Evolutionary conservation across 1,284 basidiomycete genomes (phyloP).

Genomic region (Filobasidium uniguttulatum): DNA sequence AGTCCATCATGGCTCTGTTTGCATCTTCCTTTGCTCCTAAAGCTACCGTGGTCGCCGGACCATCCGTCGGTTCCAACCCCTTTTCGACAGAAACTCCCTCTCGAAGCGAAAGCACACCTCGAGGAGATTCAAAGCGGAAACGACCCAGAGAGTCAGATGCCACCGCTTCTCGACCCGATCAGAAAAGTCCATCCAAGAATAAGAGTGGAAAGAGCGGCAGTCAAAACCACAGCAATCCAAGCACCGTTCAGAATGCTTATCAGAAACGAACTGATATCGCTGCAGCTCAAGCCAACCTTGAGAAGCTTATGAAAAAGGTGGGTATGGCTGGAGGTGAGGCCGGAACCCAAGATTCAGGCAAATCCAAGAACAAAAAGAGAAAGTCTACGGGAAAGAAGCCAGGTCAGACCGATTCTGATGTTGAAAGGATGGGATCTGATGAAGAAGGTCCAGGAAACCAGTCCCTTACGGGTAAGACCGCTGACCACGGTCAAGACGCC

Average conservation of each 20-base stretch:
- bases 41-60: background rate
- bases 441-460: no score
- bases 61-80: slow-evolving; percentile 10
- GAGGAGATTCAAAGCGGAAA: background rate
- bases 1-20: slow-evolving; percentile 12
- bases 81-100: slow-evolving; percentile 1
- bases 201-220: slow-evolving; percentile 5
- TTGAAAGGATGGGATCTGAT: no score
- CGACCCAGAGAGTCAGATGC: slow-evolving; percentile 47
- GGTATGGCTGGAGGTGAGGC: slow-evolving; percentile 23
- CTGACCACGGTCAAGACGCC: no score
- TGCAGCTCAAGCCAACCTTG: slow-evolving; percentile 50
- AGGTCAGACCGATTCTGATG: no score
- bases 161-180: slow-evolving; percentile 36
- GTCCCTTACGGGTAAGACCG: no score
- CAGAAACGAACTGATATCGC: slow-evolving; percentile 24
- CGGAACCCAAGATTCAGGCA: slow-evolving; percentile 2
- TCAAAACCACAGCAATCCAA: slow-evolving; percentile 33
- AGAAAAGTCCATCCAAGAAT: background rate
- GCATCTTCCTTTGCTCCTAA: slow-evolving; percentile 7
- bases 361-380: slow-evolving; percentile 20
- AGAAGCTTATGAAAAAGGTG: slow-evolving; percentile 51
- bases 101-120: background rate
- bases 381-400: slow-evolving; percentile 17
- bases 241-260: slow-evolving; percentile 12